These are phyloP conservation scores for bread wheat (Triticum aestivum) DNA, from an alignment of 176 grass and related monocot genomes.

Conservation along the genomic window IWGSC_CS_RefSeq_v2.1 NC_057805.1:321962521-321963020, in stretches of 20 bases:
- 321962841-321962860: constrained; percentile 79
- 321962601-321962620: constrained; percentile 35
- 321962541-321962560: constrained; percentile 39
- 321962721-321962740: constrained; percentile 39
- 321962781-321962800: constrained; percentile 33
- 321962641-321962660: constrained; percentile 35
- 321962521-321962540: constrained; percentile 26
- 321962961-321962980: background rate
- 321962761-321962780: constrained; percentile 45
- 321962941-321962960: background rate
- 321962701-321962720: constrained; percentile 31
- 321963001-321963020: constrained; percentile 25
- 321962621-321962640: constrained; percentile 43
- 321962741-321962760: constrained; percentile 44
- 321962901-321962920: background rate
- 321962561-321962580: constrained; percentile 33
- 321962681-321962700: constrained; percentile 31
- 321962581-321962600: constrained; percentile 18
- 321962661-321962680: constrained; percentile 25
- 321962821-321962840: constrained; percentile 68
- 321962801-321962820: constrained; percentile 39
- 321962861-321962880: constrained; percentile 46
- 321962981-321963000: constrained; percentile 11
- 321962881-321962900: constrained; percentile 30
- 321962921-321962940: constrained; percentile 23